Evolutionary conservation across 192 early-diverging fungal species (phyloP), one percentile per base, ranked within the genome.

Genomic region (Spizellomyces punctatus): DNA sequence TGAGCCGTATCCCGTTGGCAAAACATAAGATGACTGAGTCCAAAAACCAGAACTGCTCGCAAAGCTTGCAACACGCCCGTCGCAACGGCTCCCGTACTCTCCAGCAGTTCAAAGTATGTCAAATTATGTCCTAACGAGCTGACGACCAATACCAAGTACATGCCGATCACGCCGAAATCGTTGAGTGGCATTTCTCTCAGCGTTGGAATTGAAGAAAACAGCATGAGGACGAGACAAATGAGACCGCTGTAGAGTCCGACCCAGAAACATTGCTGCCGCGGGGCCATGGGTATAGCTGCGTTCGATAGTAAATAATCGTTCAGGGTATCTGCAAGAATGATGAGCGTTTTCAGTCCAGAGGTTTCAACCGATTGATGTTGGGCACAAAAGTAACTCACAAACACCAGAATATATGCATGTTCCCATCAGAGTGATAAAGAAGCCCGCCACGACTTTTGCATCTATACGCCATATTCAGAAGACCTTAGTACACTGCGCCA

Each of bases 61-160:
- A 83, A 66, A 8, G 80, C 82, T 76, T 83, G 82, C 8, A 83
- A 44, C 6, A 83, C 78, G 6, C 71, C 82, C 6, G 82, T 83
- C 6, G 82, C 82, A n/a, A 83, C 80, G 21, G 81, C 82, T 19
- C 82, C 82, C 6, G 77, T 82, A 44, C 68, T 66, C 19, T 80
- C 80, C 5, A 83, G 46, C 2, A 83, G 72, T 55, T 79, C 52
- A 68, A 83, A 83, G 64, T 83, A 83, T 10, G 79, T 71, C 49
- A 79, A 56, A 44, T 76, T 76, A 58, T 83, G 82, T 5, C 75
- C 77, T 17, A 83, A 60, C 22, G 79, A 73, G 42, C 45, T 50
- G n/a, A 79, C 60, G 10, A 77, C 68, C 9, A 83, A 66, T 45
- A 69, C 45, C 22, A 74, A 9, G 60, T 83, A 82, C 58, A 63